Evolutionary conservation across 2,329 filamentous ascomycete genomes (phyloP).

Genomic region (Ophiostoma sp.): DNA sequence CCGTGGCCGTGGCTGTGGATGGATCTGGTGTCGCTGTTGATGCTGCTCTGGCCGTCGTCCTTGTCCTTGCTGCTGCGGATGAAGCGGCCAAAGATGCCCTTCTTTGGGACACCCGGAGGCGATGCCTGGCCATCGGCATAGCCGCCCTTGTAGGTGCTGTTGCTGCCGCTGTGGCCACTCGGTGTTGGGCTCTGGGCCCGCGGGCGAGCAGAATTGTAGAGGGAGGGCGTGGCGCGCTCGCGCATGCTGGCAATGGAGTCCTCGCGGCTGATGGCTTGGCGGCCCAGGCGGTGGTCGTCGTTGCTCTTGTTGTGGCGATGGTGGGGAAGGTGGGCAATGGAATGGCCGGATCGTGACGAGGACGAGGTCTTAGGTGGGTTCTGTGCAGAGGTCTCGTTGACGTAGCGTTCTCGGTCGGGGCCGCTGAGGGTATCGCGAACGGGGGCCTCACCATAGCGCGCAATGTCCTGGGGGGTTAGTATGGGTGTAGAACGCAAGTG

Average conservation of each 20-base stretch:
- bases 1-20: conserved; percentile 1
- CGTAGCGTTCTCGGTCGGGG: conserved; percentile 64
- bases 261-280: conserved; percentile 71
- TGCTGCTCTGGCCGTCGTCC: conserved; percentile 35
- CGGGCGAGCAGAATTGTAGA: conserved; percentile 44
- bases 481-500: not conserved
- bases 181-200: conserved; percentile 79
- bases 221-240: conserved; percentile 40
- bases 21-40: not conserved
- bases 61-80: conserved; percentile 56
- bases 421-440: conserved; percentile 65
- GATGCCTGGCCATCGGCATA: conserved; percentile 54
- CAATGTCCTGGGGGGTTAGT: conserved; percentile 55
- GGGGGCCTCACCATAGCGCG: conserved; percentile 70
- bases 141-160: conserved; percentile 34
- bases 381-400: conserved; percentile 43
- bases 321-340: conserved; percentile 56
- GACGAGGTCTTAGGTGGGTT: conserved; percentile 58
- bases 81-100: conserved; percentile 47
- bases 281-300: conserved; percentile 59
- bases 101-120: conserved; percentile 48
- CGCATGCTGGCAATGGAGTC: conserved; percentile 58
- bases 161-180: conserved; percentile 58
- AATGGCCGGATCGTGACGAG: conserved; percentile 55
- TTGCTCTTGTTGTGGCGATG: conserved; percentile 63